These are phyloP conservation scores for Termitomyces sp. DNA, from an alignment of 768 basidiomycete genomes.

Conservation along the genomic window DNA sequence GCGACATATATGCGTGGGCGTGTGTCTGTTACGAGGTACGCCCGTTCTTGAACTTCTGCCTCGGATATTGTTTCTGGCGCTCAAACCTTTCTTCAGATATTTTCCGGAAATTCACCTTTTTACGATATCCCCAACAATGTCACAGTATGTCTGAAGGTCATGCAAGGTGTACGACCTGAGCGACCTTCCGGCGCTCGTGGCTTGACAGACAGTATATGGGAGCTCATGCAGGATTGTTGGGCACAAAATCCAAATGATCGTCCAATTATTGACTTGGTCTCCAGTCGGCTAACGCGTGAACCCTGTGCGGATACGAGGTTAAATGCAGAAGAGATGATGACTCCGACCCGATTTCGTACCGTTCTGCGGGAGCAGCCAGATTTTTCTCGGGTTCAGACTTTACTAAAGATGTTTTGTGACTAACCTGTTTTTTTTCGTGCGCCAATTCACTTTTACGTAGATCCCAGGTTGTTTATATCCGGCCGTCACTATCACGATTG, in stretches of 20 bases:
- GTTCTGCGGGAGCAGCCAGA: not conserved
- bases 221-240: not conserved
- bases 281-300: not conserved
- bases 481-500: no score
- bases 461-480: no score
- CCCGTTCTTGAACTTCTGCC: not conserved
- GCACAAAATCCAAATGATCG: not conserved
- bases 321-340: not conserved
- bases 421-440: no score
- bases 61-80: no score
- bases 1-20: slow-evolving; percentile 25
- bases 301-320: not conserved
- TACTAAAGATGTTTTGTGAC: not conserved
- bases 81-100: not conserved
- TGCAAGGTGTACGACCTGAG: not conserved
- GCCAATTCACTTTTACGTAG: no score
- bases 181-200: not conserved
- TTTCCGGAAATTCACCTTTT: not conserved
- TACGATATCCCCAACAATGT: not conserved
- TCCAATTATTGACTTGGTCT: not conserved
- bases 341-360: not conserved
- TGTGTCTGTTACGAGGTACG: slow-evolving; percentile 25
- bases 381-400: not conserved
- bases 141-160: not conserved
- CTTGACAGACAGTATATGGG: not conserved